Conservation (phyloP, 345 rosid genomes). For the Camelina hispida region DNA sequence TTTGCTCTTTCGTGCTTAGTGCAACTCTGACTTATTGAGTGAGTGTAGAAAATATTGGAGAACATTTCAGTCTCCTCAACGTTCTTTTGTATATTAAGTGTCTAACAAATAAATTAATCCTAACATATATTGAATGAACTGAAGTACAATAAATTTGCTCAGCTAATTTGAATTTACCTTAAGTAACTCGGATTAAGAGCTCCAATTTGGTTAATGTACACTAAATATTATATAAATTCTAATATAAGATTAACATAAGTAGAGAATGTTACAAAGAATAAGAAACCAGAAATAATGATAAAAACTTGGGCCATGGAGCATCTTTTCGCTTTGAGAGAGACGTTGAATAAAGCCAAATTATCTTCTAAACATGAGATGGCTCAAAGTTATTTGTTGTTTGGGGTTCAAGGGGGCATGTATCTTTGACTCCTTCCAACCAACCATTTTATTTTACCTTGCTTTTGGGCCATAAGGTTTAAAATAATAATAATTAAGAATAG, state of each 20-base stretch:
- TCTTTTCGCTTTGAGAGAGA: background rate
- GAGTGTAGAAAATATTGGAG: too few species aligned
- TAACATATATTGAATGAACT: too few species aligned
- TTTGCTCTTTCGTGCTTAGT: too few species aligned
- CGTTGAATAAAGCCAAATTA: background rate
- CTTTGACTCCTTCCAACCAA: slow-evolving; percentile 49
- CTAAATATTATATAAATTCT: too few species aligned
- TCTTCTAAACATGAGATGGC: slow-evolving; percentile 38
- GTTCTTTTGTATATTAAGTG: too few species aligned
- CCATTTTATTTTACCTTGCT: slow-evolving; percentile 24
- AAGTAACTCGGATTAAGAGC: too few species aligned
- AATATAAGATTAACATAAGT: background rate
- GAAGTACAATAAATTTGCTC: too few species aligned
- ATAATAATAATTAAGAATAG: background rate
- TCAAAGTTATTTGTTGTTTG: slow-evolving; percentile 32
- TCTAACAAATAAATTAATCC: too few species aligned
- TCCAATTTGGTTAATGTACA: too few species aligned
- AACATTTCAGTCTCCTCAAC: too few species aligned
- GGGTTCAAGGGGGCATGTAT: slow-evolving; percentile 59
- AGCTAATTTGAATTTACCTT: too few species aligned
- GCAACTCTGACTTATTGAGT: too few species aligned
- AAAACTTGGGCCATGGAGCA: background rate
- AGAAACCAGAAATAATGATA: background rate
- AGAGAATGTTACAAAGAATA: background rate
- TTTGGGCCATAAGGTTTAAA: background rate